phyloP scores from a whole-genome alignment of 73 alveolate genomes.

The Tetrahymena elliotti region DNA sequence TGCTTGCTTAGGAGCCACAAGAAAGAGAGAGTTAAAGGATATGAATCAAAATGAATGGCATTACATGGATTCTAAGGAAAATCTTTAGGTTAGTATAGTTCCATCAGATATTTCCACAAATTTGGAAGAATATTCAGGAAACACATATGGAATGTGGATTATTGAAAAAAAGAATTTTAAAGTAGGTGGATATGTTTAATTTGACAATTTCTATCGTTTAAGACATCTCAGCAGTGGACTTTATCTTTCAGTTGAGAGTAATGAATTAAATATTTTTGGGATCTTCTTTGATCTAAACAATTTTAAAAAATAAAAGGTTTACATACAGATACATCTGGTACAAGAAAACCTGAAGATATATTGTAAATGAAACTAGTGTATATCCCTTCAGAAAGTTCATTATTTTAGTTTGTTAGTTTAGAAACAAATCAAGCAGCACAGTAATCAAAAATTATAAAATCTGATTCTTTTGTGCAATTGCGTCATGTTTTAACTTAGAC shows the following conservation, averaged over 20 bases:
- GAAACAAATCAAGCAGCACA: not conserved
- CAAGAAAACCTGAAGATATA: not conserved
- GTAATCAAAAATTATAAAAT: not conserved
- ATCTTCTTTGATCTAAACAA: no score
- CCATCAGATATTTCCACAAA: conserved; percentile 7
- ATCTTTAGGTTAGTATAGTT: conserved; percentile 11
- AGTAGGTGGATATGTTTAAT: conserved; percentile 26
- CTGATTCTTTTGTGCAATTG: not conserved
- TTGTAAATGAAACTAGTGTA: conserved; percentile 6
- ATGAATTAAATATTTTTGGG: not conserved
- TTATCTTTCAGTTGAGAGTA: conserved; percentile 19
- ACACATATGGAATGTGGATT: conserved; percentile 42
- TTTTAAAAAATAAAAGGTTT: not conserved
- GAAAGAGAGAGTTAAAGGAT: conserved; percentile 15
- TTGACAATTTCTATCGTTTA: conserved; percentile 28
- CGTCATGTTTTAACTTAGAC: not conserved
- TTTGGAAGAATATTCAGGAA: conserved; percentile 36
- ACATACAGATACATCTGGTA: not conserved
- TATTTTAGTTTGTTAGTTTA: conserved; percentile 14
- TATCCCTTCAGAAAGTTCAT: conserved; percentile 2
- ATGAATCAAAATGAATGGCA: conserved; percentile 2
- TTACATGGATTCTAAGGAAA: conserved; percentile 21
- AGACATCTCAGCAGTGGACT: conserved; percentile 30
- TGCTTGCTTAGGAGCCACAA: conserved; percentile 23
- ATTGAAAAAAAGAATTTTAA: conserved; percentile 25